These are phyloP conservation scores for Allomyces macrogynus DNA, from an alignment of 192 early-diverging fungal species.

Conservation along the genomic window DNA sequence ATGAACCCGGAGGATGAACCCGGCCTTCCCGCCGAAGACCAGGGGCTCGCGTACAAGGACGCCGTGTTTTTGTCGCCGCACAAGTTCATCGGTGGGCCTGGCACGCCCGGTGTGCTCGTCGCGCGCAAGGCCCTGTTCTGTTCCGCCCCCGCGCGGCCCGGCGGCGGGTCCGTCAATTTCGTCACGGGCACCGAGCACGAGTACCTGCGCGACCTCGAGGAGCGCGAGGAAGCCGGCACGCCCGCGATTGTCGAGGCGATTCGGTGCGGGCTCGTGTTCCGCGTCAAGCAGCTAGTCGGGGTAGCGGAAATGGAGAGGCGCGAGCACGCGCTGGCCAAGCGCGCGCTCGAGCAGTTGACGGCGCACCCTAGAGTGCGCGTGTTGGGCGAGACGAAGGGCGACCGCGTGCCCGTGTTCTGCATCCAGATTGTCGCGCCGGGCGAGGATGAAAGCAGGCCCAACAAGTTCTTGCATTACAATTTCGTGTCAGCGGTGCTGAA, in stretches of 20 bases:
- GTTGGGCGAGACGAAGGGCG: not conserved
- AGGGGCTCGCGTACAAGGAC: constrained; percentile 14
- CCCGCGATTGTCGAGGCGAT: constrained; percentile 20
- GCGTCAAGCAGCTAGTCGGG: constrained; percentile 12
- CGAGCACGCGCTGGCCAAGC: constrained; percentile 5
- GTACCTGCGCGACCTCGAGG: constrained; percentile 7
- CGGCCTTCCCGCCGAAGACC: not conserved
- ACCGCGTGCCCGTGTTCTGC: constrained; percentile 6
- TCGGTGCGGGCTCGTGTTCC: constrained; percentile 18
- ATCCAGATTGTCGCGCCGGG: constrained; percentile 1
- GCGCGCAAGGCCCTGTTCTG: constrained; percentile 11
- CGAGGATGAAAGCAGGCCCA: not conserved
- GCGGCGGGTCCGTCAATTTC: constrained; percentile 20
- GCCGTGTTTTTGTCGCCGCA: constrained; percentile 18
- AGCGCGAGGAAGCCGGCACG: constrained; percentile 21
- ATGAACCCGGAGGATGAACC: constrained; percentile 3
- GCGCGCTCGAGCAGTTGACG: not conserved
- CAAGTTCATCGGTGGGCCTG: constrained; percentile 24
- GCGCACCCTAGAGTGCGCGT: not conserved
- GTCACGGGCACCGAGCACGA: constrained; percentile 12
- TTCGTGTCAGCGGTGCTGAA: constrained; percentile 17
- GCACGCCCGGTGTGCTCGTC: constrained; percentile 16
- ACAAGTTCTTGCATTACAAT: constrained; percentile 11
- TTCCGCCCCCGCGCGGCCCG: constrained; percentile 11
- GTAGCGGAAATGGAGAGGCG: not conserved